phyloP scores from a whole-genome alignment of 2,329 filamentous ascomycete species.

The Colletotrichum musicola region DNA sequence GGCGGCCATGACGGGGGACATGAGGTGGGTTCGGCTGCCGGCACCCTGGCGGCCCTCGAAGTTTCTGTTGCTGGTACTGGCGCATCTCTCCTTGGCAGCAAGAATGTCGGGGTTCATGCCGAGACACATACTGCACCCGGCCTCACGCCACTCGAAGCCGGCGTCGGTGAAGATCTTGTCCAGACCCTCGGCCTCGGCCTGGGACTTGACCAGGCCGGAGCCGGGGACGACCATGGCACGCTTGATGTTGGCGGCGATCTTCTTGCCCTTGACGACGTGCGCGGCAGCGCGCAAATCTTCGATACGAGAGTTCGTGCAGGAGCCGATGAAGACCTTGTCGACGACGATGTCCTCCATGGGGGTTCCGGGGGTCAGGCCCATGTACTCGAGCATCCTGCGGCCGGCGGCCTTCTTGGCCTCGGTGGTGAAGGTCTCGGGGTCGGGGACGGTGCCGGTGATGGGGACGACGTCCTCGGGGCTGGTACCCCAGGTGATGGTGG shows the following conservation, averaged over 20 bases:
- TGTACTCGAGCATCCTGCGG: conserved; percentile 90
- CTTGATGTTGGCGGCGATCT: conserved; percentile 89
- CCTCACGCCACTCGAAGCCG: conserved; percentile 98
- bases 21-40: conserved; percentile 89
- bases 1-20: conserved; percentile 97
- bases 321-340: conserved; percentile 98
- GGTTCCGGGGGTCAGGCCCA: conserved; percentile 89
- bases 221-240: conserved; percentile 96
- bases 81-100: conserved; percentile 90
- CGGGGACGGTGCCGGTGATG: conserved; percentile 90
- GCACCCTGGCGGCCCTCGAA: conserved; percentile 97
- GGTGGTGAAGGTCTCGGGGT: conserved; percentile 87
- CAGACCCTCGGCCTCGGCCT: conserved; percentile 91
- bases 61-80: conserved; percentile 96
- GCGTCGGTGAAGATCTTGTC: conserved; percentile 93
- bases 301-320: conserved; percentile 96
- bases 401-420: conserved; percentile 85
- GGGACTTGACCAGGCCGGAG: conserved; percentile 92
- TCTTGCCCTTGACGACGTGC: conserved; percentile 86
- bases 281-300: conserved; percentile 94
- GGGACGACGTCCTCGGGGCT: conserved; percentile 96
- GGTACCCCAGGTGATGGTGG: conserved; percentile 96
- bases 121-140: conserved; percentile 98
- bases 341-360: conserved; percentile 91
- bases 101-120: conserved; percentile 99